These are phyloP conservation scores for Lachnellula arida DNA, from an alignment of 2,329 filamentous ascomycete genomes.

Conservation along the genomic window DNA sequence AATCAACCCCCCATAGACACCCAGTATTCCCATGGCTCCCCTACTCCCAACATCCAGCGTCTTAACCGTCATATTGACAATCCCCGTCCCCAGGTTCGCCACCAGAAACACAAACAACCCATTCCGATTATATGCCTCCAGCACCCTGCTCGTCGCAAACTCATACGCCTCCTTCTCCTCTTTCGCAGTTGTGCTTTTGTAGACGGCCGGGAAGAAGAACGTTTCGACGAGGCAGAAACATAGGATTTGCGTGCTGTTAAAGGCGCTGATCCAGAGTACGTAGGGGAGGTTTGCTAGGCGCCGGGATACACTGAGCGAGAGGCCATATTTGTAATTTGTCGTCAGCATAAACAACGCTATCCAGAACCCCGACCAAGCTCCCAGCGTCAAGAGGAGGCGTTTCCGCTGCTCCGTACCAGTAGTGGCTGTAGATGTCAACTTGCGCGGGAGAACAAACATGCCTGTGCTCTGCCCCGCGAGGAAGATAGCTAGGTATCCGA, in stretches of 20 bases:
- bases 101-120: conserved; percentile 79
- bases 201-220: conserved; percentile 68
- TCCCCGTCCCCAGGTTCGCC: conserved; percentile 83
- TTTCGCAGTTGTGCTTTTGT: conserved; percentile 45
- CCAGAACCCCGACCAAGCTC: conserved; percentile 64
- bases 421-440: conserved; percentile 39
- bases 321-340: conserved; percentile 64
- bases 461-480: conserved; percentile 82
- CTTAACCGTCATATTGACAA: conserved; percentile 81
- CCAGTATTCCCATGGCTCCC: conserved; percentile 67
- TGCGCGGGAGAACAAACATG: conserved; percentile 68
- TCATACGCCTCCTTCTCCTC: conserved; percentile 61
- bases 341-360: conserved; percentile 62
- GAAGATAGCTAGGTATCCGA: conserved; percentile 93
- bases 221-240: conserved; percentile 75
- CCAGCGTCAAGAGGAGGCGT: conserved; percentile 59
- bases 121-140: conserved; percentile 83
- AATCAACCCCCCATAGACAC: conserved; percentile 65
- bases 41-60: conserved; percentile 68
- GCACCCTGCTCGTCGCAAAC: conserved; percentile 72
- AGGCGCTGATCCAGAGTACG: conserved; percentile 85
- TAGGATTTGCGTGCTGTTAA: conserved; percentile 79
- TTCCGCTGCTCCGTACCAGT: conserved; percentile 45
- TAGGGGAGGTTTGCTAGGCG: conserved; percentile 92
- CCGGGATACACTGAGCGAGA: conserved; percentile 74